A percentile compares a stretch with the other conserved stretches of the same genome.
Conservation (phyloP, 2,329 filamentous ascomycete species). For the Ophiocordyceps australis region DNA sequence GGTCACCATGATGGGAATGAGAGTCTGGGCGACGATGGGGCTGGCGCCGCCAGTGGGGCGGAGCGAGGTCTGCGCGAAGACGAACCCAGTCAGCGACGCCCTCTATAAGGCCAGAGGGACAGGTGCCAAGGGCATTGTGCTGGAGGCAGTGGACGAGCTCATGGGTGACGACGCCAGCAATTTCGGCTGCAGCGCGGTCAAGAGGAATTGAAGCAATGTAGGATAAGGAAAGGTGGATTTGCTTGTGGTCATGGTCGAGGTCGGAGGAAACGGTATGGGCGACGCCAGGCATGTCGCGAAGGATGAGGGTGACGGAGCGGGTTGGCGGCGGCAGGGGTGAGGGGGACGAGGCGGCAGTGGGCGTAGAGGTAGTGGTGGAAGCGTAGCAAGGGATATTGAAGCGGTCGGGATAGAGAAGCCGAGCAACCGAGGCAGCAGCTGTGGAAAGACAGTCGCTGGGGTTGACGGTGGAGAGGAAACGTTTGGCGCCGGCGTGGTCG, state of each 20-base stretch:
- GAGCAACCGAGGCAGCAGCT: conserved; percentile 50
- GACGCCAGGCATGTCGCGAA: conserved; percentile 66
- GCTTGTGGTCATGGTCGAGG: conserved; percentile 73
- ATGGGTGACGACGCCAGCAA: conserved; percentile 71
- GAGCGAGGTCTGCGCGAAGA: conserved; percentile 50
- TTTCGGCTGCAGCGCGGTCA: conserved; percentile 35
- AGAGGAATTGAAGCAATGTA: conserved; percentile 43
- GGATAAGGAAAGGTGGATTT: conserved; percentile 69
- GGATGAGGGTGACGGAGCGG: conserved; percentile 67
- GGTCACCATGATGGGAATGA: too few relatives aligned
- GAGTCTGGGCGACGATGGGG: too few relatives aligned
- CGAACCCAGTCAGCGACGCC: conserved; percentile 90
- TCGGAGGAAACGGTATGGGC: conserved; percentile 75
- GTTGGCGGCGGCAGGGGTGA: conserved; percentile 31
- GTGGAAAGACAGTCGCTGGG: conserved; percentile 40
- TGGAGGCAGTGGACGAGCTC: conserved; percentile 95
- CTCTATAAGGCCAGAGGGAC: conserved; percentile 67
- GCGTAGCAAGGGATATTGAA: too few relatives aligned
- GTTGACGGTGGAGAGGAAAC: conserved; percentile 52
- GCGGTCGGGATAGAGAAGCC: conserved; percentile 45
- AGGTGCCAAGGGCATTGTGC: conserved; percentile 43
- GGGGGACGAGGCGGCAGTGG: conserved; percentile 13
- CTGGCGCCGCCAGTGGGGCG: conserved; percentile 72
- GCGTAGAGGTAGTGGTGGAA: too few relatives aligned
- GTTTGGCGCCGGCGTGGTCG: conserved; percentile 36